phyloP scores from a whole-genome alignment of 305 asterid genomes.

The Fraxinus albicans region DNA sequence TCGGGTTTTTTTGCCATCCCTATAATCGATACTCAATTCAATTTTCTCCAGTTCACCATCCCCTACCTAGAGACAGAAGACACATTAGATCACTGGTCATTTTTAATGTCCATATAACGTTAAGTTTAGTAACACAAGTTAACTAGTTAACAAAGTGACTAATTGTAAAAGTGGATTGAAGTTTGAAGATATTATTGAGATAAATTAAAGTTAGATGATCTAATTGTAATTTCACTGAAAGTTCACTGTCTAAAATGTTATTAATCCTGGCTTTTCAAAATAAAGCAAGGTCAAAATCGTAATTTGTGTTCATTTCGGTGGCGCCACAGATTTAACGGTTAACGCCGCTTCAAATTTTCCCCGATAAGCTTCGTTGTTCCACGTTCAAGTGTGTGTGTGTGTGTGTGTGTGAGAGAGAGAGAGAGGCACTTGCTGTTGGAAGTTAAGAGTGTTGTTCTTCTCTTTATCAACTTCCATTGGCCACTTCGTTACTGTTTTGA shows the following conservation, averaged over 20 bases:
- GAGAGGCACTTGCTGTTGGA: neutral
- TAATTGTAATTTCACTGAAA: neutral
- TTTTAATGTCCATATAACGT: neutral
- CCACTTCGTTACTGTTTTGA: slow-evolving; percentile 9
- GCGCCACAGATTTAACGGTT: slow-evolving; percentile 33
- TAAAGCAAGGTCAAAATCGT: slow-evolving; percentile 35
- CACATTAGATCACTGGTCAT: neutral
- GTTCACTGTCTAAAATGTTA: neutral
- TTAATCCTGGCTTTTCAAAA: slow-evolving; percentile 16
- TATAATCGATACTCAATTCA: neutral
- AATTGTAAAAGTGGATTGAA: neutral
- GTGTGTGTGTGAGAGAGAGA: slow-evolving; percentile 21
- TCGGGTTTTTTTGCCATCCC: too few species aligned
- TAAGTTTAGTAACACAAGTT: neutral
- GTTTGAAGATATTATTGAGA: neutral
- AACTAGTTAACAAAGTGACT: neutral
- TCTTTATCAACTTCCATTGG: slow-evolving; percentile 1
- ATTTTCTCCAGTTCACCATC: too few species aligned
- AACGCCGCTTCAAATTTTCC: slow-evolving; percentile 20
- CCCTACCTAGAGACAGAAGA: neutral
- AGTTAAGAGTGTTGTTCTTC: slow-evolving; percentile 6
- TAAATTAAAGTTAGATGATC: neutral
- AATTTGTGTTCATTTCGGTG: slow-evolving; percentile 1
- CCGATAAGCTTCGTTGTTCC: slow-evolving; percentile 17
- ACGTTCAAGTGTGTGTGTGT: slow-evolving; percentile 1